These are phyloP conservation scores for Umbelopsis sp. DNA, from an alignment of 192 early-diverging fungal genomes.

Conservation along the genomic window DNA sequence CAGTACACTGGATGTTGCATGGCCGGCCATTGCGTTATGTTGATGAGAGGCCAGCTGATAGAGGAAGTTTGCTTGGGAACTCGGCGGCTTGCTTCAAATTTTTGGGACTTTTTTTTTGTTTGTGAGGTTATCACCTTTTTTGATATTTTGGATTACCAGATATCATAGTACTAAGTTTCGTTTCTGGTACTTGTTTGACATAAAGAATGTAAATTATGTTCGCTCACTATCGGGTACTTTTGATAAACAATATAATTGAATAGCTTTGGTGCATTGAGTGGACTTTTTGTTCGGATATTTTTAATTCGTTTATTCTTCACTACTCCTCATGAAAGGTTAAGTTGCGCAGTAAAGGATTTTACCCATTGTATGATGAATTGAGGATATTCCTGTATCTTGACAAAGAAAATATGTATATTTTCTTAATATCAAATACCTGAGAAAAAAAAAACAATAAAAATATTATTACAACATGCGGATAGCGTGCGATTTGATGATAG, in stretches of 20 bases:
- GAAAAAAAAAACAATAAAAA: background rate
- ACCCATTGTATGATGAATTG: background rate
- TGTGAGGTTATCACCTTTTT: background rate
- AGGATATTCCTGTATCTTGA: background rate
- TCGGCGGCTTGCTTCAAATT: background rate
- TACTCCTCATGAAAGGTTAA: no score
- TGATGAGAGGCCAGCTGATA: background rate
- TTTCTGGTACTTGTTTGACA: no score
- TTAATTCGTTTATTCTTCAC: background rate
- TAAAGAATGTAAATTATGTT: no score
- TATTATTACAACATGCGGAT: background rate
- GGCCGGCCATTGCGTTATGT: conserved; percentile 11
- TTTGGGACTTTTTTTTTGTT: background rate
- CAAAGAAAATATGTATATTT: background rate
- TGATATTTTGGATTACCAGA: background rate
- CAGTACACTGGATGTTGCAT: conserved; percentile 9
- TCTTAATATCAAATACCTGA: background rate
- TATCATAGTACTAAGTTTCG: background rate
- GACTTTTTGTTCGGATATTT: background rate
- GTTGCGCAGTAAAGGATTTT: background rate
- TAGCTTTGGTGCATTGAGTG: background rate
- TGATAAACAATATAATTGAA: background rate
- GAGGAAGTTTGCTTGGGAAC: background rate
- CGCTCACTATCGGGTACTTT: no score
- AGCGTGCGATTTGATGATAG: background rate